Base-by-base conservation (phyloP, 768 basidiomycete species). In the Phlebiopsis flavidoalba region DNA sequence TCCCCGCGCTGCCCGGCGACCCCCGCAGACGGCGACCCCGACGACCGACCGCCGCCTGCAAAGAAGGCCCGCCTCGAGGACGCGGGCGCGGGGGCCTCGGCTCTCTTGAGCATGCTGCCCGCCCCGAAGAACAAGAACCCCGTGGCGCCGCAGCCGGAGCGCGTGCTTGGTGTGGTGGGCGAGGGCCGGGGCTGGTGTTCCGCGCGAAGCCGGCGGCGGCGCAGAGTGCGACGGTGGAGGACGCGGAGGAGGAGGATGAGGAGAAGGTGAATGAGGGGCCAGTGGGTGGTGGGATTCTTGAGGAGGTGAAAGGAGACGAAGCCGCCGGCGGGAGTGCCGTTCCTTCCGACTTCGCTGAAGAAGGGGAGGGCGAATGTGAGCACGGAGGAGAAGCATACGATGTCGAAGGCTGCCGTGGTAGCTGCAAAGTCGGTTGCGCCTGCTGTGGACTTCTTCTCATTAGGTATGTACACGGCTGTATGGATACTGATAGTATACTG, bases 81-180 rank as follows among this genome's bases (percentile, higher is more conserved):
- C 36, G 61, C 79, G 21, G 70, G 86, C 8, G 83, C 83, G 26
- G 89, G 89, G 10, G 69, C 70, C 12, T 92, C 90, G 0, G 81
- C 84, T 2, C 69, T 93, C 52, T 67, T 92, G 35, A 80, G 81
- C 8, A 90, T 91, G 86, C 77, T 93, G 11, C 91, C 91, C 36
- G 81, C 85, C 0, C 91, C 91, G 5, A 90, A 86, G 72, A 81
- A 82, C 69, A 75, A 77, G 58, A 68, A 73, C 22, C 77, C 82
- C 10, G 69, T 78, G n/a, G 67, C 70, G 24, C 69, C 75, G 53
- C 69, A 73, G 31, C 71, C 79, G 5, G 79, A 83, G 63, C 78
- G 86, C 33, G 80, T 89, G 14, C 77, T 92, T 5, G 90, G 90
- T 2, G 82, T 2, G 82, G 81, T 15, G 86, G 88, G 1, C 72